Conservation (phyloP, 331 rosid species). For the Dryas integrifolia region DNA sequence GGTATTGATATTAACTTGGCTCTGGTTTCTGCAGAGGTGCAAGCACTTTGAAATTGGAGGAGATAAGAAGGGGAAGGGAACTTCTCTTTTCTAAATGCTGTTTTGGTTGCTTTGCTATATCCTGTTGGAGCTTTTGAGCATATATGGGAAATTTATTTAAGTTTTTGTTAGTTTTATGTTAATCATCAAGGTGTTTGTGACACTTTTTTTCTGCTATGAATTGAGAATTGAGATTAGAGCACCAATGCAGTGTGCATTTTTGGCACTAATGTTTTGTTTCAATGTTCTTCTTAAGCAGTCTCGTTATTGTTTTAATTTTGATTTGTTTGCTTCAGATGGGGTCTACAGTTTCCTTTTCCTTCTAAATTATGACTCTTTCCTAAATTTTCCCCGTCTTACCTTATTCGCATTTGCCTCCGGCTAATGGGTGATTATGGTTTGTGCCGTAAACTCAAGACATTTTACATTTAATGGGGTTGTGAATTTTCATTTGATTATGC, state of each 20-base stretch:
- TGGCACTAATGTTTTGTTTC: neutral
- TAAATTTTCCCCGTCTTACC: too few species aligned
- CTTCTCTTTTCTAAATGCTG: slow-evolving; percentile 59
- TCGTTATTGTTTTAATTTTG: too few species aligned
- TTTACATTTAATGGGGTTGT: too few species aligned
- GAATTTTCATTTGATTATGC: too few species aligned
- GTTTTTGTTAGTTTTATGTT: slow-evolving; percentile 8
- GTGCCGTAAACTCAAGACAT: too few species aligned
- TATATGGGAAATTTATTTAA: slow-evolving; percentile 3
- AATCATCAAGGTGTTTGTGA: neutral
- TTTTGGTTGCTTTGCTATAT: neutral
- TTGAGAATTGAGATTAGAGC: slow-evolving; percentile 11
- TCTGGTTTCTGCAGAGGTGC: slow-evolving; percentile 61
- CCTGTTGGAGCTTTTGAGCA: neutral
- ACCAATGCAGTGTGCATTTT: neutral
- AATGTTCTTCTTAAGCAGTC: neutral
- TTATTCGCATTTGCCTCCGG: too few species aligned
- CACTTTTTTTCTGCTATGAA: neutral
- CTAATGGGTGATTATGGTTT: too few species aligned
- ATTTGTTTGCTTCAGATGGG: too few species aligned
- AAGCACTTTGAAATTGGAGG: slow-evolving; percentile 88
- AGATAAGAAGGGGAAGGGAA: slow-evolving; percentile 86
- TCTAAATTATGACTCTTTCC: too few species aligned
- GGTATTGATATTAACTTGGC: neutral
- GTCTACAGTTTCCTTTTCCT: too few species aligned